Evolutionary conservation across 2,329 filamentous ascomycete genomes (phyloP), one percentile per base, ranked within the genome.

Genomic region (Macrophomina phaseolina): DNA sequence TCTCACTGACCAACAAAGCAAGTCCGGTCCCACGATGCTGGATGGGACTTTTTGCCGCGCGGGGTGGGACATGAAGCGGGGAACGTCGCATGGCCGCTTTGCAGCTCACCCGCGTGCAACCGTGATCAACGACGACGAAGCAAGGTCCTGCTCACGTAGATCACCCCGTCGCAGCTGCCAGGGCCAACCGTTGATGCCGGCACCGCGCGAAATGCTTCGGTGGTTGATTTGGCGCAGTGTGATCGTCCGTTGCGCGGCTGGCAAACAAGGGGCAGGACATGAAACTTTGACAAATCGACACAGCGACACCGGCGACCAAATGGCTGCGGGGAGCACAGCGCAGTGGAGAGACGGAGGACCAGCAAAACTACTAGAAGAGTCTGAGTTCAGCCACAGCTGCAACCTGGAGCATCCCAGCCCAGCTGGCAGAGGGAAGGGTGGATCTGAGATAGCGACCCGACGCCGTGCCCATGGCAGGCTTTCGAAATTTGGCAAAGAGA

Each of bases 81-180:
- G 58, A 62, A 62, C 45, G 58, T 62, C 58, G 58, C 58, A 62
- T 62, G 58, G 58, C 45, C 46, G 48, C 61, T 40, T 32, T 53
- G 61, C 48, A 64, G 61, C 61, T 64, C 61, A 64, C 61, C 61
- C 61, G 58, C 45, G 42, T 62, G 58, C 58, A 49, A 62, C 58
- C 58, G 48, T 64, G 61, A 64, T 64, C 61, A 64, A 53, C 61
- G 12, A 30, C 42, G 58, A 49, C 42, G 34, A 62, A 49, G 61
- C 61, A 64, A 64, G 61, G 61, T 40, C 61, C 61, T 53, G 34
- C 61, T 34, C 46, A 36, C 48, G 61, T 28, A 64, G 61, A 64
- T 64, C 61, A 28, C 46, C 58, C 12, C 34, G 58, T 38, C n/a
- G 42, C 45, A 5, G 36, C 16, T 7, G 45, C 45, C 9, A 49